These are phyloP conservation scores for Backusella luteola DNA, from an alignment of 192 early-diverging fungal species.

Conservation along the genomic window DNA sequence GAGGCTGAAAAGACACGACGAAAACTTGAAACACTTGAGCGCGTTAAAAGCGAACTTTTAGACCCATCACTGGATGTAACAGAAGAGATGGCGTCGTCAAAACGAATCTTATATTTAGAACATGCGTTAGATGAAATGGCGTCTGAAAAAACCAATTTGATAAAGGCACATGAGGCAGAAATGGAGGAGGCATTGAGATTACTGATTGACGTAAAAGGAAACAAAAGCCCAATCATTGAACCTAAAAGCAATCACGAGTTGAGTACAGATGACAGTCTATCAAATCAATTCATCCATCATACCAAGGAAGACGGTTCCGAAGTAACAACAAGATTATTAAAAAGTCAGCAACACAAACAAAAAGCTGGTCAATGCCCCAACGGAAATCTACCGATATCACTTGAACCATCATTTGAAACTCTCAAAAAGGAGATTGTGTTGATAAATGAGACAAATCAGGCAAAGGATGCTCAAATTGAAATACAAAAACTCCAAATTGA, in stretches of 20 bases:
- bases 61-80: not conserved
- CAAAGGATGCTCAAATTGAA: not conserved
- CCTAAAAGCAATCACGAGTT: not conserved
- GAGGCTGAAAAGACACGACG: not conserved
- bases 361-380: not conserved
- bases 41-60: not conserved
- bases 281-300: not conserved
- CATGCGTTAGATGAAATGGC: not conserved
- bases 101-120: not conserved
- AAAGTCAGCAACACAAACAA: not conserved
- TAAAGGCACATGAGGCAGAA: not conserved
- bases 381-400: not conserved
- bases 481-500: not conserved
- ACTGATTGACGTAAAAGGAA: not conserved
- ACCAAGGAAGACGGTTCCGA: not conserved
- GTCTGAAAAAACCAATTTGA: not conserved
- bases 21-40: slow-evolving; percentile 5
- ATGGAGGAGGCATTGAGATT: not conserved
- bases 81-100: not conserved
- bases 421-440: slow-evolving; percentile 7
- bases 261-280: slow-evolving; percentile 4
- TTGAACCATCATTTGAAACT: not conserved
- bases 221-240: not conserved
- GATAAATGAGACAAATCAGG: slow-evolving; percentile 2
- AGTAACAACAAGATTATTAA: not conserved